Conservation (phyloP, 805 yeast genomes). For the Kodamaea kakaduensis region DNA sequence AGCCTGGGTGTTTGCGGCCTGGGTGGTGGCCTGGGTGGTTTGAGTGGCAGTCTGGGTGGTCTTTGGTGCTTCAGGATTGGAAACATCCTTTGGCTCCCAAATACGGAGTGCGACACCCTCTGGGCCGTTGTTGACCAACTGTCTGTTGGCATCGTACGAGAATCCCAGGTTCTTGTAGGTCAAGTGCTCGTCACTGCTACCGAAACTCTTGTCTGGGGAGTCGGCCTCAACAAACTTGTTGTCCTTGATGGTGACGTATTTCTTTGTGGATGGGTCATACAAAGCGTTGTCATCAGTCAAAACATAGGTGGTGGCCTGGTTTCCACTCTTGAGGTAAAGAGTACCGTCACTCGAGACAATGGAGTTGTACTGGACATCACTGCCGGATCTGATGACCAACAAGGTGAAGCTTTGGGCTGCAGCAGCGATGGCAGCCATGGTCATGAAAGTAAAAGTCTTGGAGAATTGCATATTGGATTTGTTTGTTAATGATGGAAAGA, state of each 20-base stretch:
- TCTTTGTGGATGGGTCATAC: constrained; percentile 15
- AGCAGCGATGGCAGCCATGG: constrained; percentile 19
- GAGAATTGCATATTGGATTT: constrained; percentile 5
- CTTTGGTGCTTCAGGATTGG: not conserved
- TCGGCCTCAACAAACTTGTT: constrained; percentile 7
- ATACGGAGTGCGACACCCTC: constrained; percentile 1
- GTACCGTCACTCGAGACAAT: constrained; percentile 11
- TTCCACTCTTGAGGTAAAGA: constrained; percentile 13
- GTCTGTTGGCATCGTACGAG: not conserved
- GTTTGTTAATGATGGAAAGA: not conserved
- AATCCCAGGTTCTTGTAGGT: not conserved
- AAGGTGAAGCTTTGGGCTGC: constrained; percentile 21
- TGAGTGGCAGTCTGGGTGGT: constrained; percentile 1
- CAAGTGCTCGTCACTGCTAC: constrained; percentile 14
- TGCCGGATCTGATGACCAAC: constrained; percentile 25
- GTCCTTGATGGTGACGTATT: constrained; percentile 14
- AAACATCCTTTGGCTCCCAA: constrained; percentile 3
- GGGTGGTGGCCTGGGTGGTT: too few relatives aligned
- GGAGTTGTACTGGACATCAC: constrained; percentile 10
- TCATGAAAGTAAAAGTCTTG: constrained; percentile 16
- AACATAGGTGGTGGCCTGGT: constrained; percentile 14
- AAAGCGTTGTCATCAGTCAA: constrained; percentile 23
- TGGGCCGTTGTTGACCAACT: not conserved
- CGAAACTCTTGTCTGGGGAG: constrained; percentile 10
- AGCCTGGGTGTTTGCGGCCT: not conserved